Evolutionary conservation across 2,329 filamentous ascomycete species (phyloP).

Genomic region (Dryadomyces quercus-mongolicae): DNA sequence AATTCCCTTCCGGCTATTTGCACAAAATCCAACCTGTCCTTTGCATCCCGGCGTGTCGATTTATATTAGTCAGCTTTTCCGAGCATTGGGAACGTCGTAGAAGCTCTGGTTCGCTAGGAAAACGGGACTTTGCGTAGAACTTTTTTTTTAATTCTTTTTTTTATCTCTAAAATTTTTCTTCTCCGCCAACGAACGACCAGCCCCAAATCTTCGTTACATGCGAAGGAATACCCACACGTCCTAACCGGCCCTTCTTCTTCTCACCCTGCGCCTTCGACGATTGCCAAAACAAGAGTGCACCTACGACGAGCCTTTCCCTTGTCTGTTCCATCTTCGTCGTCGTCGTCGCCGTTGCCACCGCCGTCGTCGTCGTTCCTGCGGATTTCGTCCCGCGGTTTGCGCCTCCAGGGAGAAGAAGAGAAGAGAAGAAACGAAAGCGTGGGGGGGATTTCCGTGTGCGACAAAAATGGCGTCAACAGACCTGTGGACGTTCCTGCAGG

Average conservation of each 20-base stretch:
- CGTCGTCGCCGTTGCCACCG: neutral
- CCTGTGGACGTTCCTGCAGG: slow-evolving; percentile 53
- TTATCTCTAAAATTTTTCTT: slow-evolving; percentile 4
- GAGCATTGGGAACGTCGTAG: neutral
- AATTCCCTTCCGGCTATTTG: neutral
- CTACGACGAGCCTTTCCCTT: neutral
- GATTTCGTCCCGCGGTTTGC: too few species aligned
- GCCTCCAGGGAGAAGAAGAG: neutral
- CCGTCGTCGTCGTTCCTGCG: neutral
- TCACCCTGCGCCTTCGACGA: neutral
- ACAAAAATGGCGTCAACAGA: slow-evolving; percentile 34
- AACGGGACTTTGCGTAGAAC: neutral
- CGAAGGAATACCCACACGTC: slow-evolving; percentile 1
- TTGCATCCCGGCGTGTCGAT: neutral
- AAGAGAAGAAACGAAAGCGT: neutral
- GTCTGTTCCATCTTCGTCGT: neutral
- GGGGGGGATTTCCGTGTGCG: neutral
- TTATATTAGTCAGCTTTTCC: neutral
- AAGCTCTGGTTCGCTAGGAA: neutral
- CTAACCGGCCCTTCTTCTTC: neutral
- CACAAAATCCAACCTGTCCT: neutral
- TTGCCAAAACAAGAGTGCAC: neutral
- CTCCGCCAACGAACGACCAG: slow-evolving; percentile 2
- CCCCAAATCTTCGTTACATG: neutral
- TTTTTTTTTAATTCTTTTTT: slow-evolving; percentile 1